Evolutionary conservation across 805 yeast species (phyloP).

Genomic region (Candida vartiovaarae): DNA sequence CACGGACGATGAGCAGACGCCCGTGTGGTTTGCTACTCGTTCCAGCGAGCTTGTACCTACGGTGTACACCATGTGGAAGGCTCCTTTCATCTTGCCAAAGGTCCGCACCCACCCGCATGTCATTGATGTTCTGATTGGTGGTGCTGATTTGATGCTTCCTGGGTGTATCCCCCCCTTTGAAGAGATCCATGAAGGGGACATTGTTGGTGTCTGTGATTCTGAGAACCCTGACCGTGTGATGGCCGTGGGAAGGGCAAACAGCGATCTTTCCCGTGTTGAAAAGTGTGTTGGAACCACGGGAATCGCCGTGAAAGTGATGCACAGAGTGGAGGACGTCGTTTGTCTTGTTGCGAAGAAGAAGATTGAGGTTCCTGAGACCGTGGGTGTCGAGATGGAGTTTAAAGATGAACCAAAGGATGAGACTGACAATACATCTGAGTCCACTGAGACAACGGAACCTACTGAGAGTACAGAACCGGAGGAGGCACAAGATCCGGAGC

Average conservation of each 20-base stretch:
- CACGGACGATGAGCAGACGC: slow-evolving; percentile 55
- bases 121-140: slow-evolving; percentile 58
- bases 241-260: slow-evolving; percentile 63
- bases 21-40: slow-evolving; percentile 64
- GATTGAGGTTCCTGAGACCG: slow-evolving; percentile 35
- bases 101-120: slow-evolving; percentile 71
- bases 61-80: slow-evolving; percentile 62
- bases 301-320: slow-evolving; percentile 69
- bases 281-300: slow-evolving; percentile 63
- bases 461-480: neutral
- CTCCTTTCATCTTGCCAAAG: slow-evolving; percentile 58
- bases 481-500: slow-evolving; percentile 9
- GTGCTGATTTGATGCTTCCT: slow-evolving; percentile 78
- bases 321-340: slow-evolving; percentile 60
- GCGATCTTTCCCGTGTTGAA: slow-evolving; percentile 38
- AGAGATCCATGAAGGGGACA: slow-evolving; percentile 38
- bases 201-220: slow-evolving; percentile 67
- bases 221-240: slow-evolving; percentile 53
- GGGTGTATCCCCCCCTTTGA: slow-evolving; percentile 54
- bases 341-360: slow-evolving; percentile 41
- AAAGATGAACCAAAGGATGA: slow-evolving; percentile 13
- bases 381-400: slow-evolving; percentile 21
- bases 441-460: slow-evolving; percentile 1
- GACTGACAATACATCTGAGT: slow-evolving; percentile 6
- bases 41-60: slow-evolving; percentile 61